Evolutionary conservation across 1,284 basidiomycete species (phyloP).

Genomic region (Mycosarcoma maydis): DNA sequence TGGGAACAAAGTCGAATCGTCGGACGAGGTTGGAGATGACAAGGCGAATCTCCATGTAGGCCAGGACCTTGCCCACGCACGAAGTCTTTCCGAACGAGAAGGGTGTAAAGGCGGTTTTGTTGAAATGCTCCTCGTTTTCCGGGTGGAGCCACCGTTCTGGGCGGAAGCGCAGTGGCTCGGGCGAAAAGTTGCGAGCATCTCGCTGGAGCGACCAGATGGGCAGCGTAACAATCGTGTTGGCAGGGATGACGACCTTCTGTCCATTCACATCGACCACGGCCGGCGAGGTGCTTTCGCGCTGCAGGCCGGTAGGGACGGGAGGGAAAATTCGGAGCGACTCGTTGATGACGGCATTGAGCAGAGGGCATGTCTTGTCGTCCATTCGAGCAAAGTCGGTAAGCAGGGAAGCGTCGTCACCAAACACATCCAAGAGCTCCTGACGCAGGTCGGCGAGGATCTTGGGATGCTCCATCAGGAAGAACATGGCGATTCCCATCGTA

Average conservation of each 20-base stretch:
- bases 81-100: conserved; percentile 40
- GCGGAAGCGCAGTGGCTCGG: conserved; percentile 28
- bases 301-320: conserved; percentile 33
- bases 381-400: conserved; percentile 23
- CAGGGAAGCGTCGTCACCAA: conserved; percentile 15
- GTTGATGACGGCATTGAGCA: conserved; percentile 46
- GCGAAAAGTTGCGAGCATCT: conserved; percentile 33
- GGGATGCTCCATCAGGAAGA: conserved; percentile 25
- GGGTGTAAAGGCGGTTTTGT: conserved; percentile 27
- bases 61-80: conserved; percentile 36
- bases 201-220: conserved; percentile 37
- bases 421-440: conserved; percentile 26
- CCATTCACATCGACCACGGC: conserved; percentile 24
- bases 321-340: conserved; percentile 41
- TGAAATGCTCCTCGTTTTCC: conserved; percentile 21
- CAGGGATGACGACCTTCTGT: conserved; percentile 15
- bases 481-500: conserved; percentile 34
- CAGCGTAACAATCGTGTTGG: conserved; percentile 23
- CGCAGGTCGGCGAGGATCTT: conserved; percentile 13
- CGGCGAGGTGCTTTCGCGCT: conserved; percentile 14
- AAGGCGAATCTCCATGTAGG: conserved; percentile 32
- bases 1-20: conserved; percentile 30
- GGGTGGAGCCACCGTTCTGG: conserved; percentile 33
- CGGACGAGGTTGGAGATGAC: conserved; percentile 26
- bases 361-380: conserved; percentile 26